A percentile compares a stretch with the other conserved stretches of the same genome.
Conservation (phyloP, 495 filamentous ascomycete genomes). For the Pyronema omphalodes region DNA sequence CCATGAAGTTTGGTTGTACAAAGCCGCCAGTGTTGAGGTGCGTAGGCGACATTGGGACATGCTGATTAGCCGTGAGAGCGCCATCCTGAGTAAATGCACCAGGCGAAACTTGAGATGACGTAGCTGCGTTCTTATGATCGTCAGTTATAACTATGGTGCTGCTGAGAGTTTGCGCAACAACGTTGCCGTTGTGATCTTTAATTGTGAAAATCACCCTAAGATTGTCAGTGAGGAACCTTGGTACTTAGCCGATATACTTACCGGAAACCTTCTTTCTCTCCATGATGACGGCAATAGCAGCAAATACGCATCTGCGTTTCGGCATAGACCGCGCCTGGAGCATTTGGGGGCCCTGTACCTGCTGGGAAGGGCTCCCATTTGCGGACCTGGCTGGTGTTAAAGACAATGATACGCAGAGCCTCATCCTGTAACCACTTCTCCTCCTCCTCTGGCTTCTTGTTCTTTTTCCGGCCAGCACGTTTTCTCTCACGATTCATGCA, state of each 20-base stretch:
- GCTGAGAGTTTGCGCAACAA: conserved; percentile 71
- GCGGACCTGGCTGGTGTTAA: conserved; percentile 82
- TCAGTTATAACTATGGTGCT: conserved; percentile 87
- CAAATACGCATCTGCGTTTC: conserved; percentile 87
- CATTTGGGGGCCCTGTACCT: neutral
- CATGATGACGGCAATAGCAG: conserved; percentile 88
- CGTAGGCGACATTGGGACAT: too few relatives aligned
- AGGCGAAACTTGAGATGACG: neutral
- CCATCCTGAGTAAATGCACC: too few relatives aligned
- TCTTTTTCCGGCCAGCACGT: conserved; percentile 69
- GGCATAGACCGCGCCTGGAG: conserved; percentile 25
- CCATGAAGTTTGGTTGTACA: neutral
- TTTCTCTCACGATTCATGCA: conserved; percentile 79
- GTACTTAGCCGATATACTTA: conserved; percentile 23
- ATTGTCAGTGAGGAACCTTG: neutral
- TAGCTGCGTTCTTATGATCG: conserved; percentile 51
- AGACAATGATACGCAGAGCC: conserved; percentile 64
- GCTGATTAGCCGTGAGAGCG: too few relatives aligned
- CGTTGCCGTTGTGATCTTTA: conserved; percentile 52
- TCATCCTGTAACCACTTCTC: conserved; percentile 63
- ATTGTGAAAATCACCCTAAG: conserved; percentile 72
- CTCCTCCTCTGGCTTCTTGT: conserved; percentile 66
- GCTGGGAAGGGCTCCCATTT: conserved; percentile 44
- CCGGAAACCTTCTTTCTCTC: conserved; percentile 79
- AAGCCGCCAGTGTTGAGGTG: neutral